Conservation (phyloP, 306 rosid genomes). For the Carpinus viminea region DNA sequence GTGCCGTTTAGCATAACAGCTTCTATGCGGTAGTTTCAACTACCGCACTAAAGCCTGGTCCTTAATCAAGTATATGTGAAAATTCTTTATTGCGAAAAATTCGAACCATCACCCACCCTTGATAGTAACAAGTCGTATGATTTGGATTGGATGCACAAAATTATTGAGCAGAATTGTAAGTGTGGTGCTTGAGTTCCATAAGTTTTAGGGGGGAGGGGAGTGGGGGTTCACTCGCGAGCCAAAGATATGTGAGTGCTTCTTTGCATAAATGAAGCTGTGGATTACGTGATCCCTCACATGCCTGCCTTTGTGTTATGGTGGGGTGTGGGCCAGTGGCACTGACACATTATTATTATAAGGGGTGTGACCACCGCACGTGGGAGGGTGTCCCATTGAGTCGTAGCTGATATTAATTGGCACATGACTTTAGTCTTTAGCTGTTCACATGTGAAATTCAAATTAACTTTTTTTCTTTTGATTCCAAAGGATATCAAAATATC, state of each 20-base stretch:
- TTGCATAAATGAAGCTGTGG: not conserved
- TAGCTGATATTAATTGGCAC: slow-evolving; percentile 6
- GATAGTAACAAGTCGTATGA: too few relatives aligned
- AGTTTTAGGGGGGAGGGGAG: not conserved
- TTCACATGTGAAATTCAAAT: slow-evolving; percentile 10
- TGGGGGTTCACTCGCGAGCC: slow-evolving; percentile 2
- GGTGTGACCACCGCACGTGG: slow-evolving; percentile 15
- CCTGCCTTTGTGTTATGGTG: not conserved
- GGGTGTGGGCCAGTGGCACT: not conserved
- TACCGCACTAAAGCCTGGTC: too few relatives aligned
- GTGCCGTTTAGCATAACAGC: too few relatives aligned
- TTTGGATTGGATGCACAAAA: too few relatives aligned
- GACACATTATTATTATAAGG: not conserved
- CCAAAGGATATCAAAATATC: not conserved
- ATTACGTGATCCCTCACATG: slow-evolving; percentile 18
- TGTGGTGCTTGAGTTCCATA: slow-evolving; percentile 13
- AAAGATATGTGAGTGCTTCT: not conserved
- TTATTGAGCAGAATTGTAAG: not conserved
- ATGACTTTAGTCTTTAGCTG: slow-evolving; percentile 7
- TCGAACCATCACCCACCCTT: too few relatives aligned
- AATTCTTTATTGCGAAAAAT: too few relatives aligned
- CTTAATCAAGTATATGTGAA: too few relatives aligned
- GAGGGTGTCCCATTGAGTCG: slow-evolving; percentile 14
- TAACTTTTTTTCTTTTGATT: not conserved
- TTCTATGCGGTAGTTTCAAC: too few relatives aligned